Percentiles rank a stretch among this genome's conserved stretches.
Conservation (phyloP, 2,329 filamentous ascomycete genomes). For the Scolecobasidium constrictum region DNA sequence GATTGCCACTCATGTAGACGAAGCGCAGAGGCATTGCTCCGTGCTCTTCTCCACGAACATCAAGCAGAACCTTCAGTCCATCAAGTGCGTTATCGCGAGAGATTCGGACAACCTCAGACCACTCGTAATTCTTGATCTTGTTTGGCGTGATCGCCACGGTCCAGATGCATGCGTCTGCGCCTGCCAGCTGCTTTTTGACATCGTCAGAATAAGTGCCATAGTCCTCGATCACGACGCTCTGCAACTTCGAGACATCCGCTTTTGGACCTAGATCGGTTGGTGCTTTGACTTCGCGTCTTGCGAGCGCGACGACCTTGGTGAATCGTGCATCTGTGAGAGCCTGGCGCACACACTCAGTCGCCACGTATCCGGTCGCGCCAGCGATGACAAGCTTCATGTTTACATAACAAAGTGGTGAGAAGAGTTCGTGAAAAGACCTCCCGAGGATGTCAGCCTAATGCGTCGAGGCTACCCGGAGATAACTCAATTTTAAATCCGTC, state of each 20-base stretch:
- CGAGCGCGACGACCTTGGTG: constrained; percentile 21
- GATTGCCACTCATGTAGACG: constrained; percentile 38
- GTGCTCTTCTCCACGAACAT: background rate
- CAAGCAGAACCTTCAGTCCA: background rate
- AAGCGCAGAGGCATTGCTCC: constrained; percentile 31
- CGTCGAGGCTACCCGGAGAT: too few species aligned
- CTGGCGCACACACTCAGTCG: constrained; percentile 25
- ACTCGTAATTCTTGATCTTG: background rate
- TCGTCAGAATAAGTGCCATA: constrained; percentile 23
- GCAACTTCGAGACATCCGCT: constrained; percentile 16
- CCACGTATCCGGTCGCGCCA: constrained; percentile 25
- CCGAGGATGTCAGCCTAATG: too few species aligned
- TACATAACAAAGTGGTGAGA: too few species aligned
- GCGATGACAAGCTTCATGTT: constrained; percentile 20
- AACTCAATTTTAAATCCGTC: too few species aligned
- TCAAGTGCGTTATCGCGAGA: background rate
- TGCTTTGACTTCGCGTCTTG: constrained; percentile 14
- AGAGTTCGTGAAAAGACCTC: too few species aligned
- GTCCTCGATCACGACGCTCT: constrained; percentile 20
- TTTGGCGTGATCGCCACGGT: constrained; percentile 12
- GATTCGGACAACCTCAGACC: background rate
- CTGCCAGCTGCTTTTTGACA: constrained; percentile 20
- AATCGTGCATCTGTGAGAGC: constrained; percentile 18
- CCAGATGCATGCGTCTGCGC: constrained; percentile 28
- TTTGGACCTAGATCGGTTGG: constrained; percentile 3